Evolutionary conservation across 2,329 filamentous ascomycete genomes (phyloP).

Genomic region (Hypoxylon rubiginosum): DNA sequence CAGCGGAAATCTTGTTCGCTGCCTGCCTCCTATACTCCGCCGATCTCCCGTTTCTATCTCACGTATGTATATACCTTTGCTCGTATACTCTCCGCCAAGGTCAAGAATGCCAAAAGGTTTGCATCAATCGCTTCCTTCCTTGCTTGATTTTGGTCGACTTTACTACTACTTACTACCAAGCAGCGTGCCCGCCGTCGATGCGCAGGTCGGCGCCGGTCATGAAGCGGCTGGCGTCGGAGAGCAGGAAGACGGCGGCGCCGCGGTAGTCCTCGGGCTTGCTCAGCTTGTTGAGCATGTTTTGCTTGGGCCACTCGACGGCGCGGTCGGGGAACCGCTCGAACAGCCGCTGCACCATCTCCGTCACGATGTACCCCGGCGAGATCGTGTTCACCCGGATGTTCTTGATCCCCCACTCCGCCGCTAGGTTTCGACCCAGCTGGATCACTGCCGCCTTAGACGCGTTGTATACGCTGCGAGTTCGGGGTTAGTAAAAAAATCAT

Average conservation of each 20-base stretch:
- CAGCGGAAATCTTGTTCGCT: constrained; percentile 16
- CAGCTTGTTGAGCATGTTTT: constrained; percentile 85
- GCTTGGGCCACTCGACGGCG: constrained; percentile 77
- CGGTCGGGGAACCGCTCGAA: constrained; percentile 82
- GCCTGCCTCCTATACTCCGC: constrained; percentile 10
- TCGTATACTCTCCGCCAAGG: background rate
- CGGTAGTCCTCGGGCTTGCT: constrained; percentile 78
- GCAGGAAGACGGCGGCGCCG: constrained; percentile 76
- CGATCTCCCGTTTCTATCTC: constrained; percentile 18
- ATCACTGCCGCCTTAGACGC: constrained; percentile 81
- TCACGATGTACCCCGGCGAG: constrained; percentile 84
- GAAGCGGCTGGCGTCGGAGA: constrained; percentile 76
- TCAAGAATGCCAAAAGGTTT: background rate
- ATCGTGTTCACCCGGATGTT: constrained; percentile 86
- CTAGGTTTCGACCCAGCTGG: constrained; percentile 78
- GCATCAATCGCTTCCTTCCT: too few species aligned
- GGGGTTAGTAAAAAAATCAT: too few species aligned
- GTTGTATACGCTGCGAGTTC: constrained; percentile 74
- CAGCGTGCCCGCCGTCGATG: constrained; percentile 78
- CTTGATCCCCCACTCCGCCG: constrained; percentile 78
- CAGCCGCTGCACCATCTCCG: constrained; percentile 85
- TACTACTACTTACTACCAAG: constrained; percentile 68
- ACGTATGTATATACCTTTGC: background rate
- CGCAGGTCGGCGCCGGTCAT: constrained; percentile 78
- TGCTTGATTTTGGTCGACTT: too few species aligned